Base-by-base conservation (phyloP, 495 filamentous ascomycete species). In the Daldinia bambusicola region DNA sequence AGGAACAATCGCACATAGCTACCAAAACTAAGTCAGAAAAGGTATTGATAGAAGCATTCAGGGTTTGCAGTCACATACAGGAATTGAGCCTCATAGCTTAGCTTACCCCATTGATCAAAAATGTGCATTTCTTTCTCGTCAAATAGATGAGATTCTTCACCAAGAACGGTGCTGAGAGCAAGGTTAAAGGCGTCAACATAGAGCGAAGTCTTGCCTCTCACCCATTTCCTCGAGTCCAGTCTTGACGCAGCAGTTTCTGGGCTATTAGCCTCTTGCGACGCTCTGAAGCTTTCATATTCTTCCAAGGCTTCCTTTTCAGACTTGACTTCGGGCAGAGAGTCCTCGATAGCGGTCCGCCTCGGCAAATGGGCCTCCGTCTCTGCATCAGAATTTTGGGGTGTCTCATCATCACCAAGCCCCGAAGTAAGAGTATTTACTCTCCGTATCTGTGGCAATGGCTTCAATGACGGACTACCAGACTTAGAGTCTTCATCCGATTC, bases 121-220 rank as follows among this genome's bases (percentile, higher is more conserved):
- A 98, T 86, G 48, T 85, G 80, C 78, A 87, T 88, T 78, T 99
- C 95, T 14, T 89, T 89, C 70, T 88, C 87, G 72, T 93, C 86
- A 76, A 98, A 99, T 12, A 99, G 81, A 77, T 97, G 93, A 2
- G 88, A 84, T 76, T 99, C 95, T 52, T 98, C 94, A 53, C 91
- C 89, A 5, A 99, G 82, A 20, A 98, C 95, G 2, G 93, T 98
- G 66, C 94, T 89, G 48, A 99, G 84, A 16, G 94, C 93, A 14
- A 98, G 81, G 78, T 97, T 97, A 85, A 99, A 99, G 18, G 95
- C 95, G 79, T 99, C 95, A 14, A 98, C 93, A 72, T 99, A 99
- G 60, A 99, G 94, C 4, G 95, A 98, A 71, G 90, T 97, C 50
- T 81, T 83, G 6, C 84, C 84, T 48, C 73, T 79, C 4, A 81